These are phyloP conservation scores for Dactylonectria estremocensis DNA, from an alignment of 2,329 filamentous ascomycete genomes.

Conservation along the genomic window DNA sequence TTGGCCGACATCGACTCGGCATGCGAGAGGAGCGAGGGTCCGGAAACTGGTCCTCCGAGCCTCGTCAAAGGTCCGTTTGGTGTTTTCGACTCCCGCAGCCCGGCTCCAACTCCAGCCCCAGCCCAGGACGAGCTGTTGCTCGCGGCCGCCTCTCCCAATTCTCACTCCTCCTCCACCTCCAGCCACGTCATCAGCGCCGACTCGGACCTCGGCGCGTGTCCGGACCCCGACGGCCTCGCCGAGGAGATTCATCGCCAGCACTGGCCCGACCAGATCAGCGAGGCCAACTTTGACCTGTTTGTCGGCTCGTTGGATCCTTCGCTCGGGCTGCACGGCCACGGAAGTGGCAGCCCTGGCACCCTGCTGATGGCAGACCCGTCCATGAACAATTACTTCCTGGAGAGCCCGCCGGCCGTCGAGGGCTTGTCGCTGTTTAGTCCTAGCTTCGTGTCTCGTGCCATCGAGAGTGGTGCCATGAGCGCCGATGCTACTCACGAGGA, in stretches of 20 bases:
- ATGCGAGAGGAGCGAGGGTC: slow-evolving; percentile 35
- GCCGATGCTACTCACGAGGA: neutral
- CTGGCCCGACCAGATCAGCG: slow-evolving; percentile 41
- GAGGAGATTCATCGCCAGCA: slow-evolving; percentile 43
- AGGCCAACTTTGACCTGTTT: slow-evolving; percentile 42
- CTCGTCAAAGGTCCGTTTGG: slow-evolving; percentile 43
- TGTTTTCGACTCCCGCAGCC: slow-evolving; percentile 32
- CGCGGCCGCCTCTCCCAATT: slow-evolving; percentile 7
- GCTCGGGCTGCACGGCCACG: slow-evolving; percentile 24
- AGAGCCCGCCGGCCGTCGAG: slow-evolving; percentile 42
- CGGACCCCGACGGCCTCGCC: slow-evolving; percentile 37
- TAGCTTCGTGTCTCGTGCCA: slow-evolving; percentile 41
- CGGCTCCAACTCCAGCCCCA: slow-evolving; percentile 3
- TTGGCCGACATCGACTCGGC: slow-evolving; percentile 46
- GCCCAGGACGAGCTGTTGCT: too few relatives aligned
- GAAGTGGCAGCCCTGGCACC: slow-evolving; percentile 15
- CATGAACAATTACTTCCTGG: slow-evolving; percentile 38
- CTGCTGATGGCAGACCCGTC: slow-evolving; percentile 29
- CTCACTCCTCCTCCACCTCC: slow-evolving; percentile 12
- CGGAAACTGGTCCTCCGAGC: neutral
- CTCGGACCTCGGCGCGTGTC: slow-evolving; percentile 30
- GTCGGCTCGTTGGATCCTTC: slow-evolving; percentile 33
- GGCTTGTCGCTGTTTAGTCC: slow-evolving; percentile 42
- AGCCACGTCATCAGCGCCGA: slow-evolving; percentile 31
- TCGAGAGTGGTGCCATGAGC: slow-evolving; percentile 25